These are phyloP conservation scores for Nelumbo lutea DNA, from an alignment of 164 flowering plant species.

Conservation along the genomic window DNA sequence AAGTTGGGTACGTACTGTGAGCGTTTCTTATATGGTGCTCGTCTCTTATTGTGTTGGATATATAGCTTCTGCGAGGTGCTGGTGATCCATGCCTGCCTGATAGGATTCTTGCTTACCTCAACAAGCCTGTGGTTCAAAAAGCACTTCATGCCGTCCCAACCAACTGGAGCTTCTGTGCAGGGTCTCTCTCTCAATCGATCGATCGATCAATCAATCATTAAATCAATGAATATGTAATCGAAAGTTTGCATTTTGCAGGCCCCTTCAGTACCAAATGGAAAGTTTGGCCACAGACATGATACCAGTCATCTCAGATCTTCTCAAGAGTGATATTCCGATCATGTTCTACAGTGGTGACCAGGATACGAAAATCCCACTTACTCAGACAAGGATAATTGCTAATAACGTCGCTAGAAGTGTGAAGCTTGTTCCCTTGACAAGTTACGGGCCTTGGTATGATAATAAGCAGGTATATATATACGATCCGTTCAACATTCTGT, in stretches of 20 bases:
- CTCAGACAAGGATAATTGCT: slow-evolving; percentile 43
- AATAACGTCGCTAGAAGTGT: slow-evolving; percentile 26
- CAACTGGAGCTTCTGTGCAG: slow-evolving; percentile 31
- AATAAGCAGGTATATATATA: slow-evolving; percentile 28
- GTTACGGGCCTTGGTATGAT: slow-evolving; percentile 35
- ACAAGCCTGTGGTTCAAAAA: slow-evolving; percentile 33
- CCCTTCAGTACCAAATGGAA: slow-evolving; percentile 30
- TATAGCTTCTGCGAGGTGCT: slow-evolving; percentile 14
- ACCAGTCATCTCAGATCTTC: slow-evolving; percentile 26
- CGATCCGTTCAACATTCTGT: neutral
- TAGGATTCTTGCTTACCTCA: slow-evolving; percentile 32
- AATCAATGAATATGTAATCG: neutral
- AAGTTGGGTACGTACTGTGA: neutral
- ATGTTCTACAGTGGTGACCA: slow-evolving; percentile 48
- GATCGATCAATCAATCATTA: neutral
- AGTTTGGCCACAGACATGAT: slow-evolving; percentile 29
- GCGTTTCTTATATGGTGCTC: no score
- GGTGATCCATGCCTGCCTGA: slow-evolving; percentile 40
- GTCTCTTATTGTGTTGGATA: neutral
- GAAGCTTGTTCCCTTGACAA: slow-evolving; percentile 24
- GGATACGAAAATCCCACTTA: slow-evolving; percentile 36
- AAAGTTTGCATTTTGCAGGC: slow-evolving; percentile 21
- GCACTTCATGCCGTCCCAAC: slow-evolving; percentile 42
- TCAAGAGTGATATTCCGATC: slow-evolving; percentile 30
- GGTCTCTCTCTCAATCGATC: slow-evolving; percentile 24